Base-by-base conservation (phyloP, 2,329 filamentous ascomycete species). In the Ceratocystis smalleyi region DNA sequence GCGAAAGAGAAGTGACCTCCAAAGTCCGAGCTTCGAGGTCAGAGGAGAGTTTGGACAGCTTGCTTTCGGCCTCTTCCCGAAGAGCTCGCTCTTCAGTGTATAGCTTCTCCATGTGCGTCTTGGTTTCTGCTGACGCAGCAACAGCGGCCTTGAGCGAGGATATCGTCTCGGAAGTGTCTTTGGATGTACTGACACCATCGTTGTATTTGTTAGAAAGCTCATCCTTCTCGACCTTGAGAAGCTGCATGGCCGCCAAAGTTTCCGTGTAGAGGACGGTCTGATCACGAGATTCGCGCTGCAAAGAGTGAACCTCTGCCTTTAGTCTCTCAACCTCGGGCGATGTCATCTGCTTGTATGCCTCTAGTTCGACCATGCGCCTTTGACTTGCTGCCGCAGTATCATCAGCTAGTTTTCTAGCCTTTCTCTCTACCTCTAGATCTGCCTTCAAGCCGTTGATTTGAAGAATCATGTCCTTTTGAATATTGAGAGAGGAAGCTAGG, bases 191-290 rank as follows among this genome's bases (percentile, higher is more conserved):
- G 0, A 85, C 74, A 2, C 82, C 81, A 43, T 88, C 86, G 19
- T 87, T 80, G 64, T 89, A 83, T 71, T 85, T 88, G 43, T 77
- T 77, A 63, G 82, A 79, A 15, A 96, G 74, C 68, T 95, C 89
- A 2, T 86, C 82, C 73, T 94, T 95, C 72, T 97, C 92, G n/a
- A 95, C 81, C 64, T 81, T 81, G n/a, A 96, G 77, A 66, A 96
- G 77, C 69, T 89, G 85, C 51, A 88, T 77, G 47, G 87, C 80
- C 0, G 90, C 83, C 64, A 88, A 79, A 1, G 91, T 86, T 72
- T 96, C 90, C 0, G 89, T 81, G 45, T 85, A 84, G 32, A 83
- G 78, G n/a, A 91, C 83, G 0, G 89, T 83, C 69, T 95, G 87
- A 69, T 97, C 89, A 66, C 94, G 82, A 24, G 88, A 84, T 65